A percentile compares a stretch with the other conserved stretches of the same genome.
Conservation (phyloP, 495 filamentous ascomycete species). For the Corynascus novoguineensis region DNA sequence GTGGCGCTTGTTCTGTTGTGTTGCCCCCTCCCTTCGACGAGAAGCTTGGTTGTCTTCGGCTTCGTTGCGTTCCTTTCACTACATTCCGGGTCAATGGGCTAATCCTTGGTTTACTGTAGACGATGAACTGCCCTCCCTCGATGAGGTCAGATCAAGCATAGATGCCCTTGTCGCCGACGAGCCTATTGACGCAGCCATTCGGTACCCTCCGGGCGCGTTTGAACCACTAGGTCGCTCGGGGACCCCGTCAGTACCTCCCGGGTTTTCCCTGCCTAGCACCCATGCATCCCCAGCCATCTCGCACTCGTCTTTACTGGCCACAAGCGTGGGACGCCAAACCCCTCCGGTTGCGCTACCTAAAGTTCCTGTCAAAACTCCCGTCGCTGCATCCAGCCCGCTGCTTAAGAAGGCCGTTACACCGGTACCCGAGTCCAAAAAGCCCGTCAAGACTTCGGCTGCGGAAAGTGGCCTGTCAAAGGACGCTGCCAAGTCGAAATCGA, state of each 20-base stretch:
- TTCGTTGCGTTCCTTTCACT: slow-evolving; percentile 8
- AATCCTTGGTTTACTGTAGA: slow-evolving; percentile 40
- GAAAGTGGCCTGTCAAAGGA: slow-evolving; percentile 44
- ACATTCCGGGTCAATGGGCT: slow-evolving; percentile 30
- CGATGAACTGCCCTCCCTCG: slow-evolving; percentile 45
- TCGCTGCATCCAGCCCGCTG: slow-evolving; percentile 15
- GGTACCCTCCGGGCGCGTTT: slow-evolving; percentile 35
- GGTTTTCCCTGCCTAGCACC: slow-evolving; percentile 53
- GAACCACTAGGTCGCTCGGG: slow-evolving; percentile 44
- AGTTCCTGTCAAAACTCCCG: slow-evolving; percentile 14
- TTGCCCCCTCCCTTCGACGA: slow-evolving; percentile 11
- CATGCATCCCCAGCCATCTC: slow-evolving; percentile 43
- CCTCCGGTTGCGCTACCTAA: slow-evolving; percentile 26
- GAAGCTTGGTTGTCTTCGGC: not conserved
- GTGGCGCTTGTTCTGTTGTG: slow-evolving; percentile 20
- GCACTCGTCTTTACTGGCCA: slow-evolving; percentile 19
- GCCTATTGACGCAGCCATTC: slow-evolving; percentile 27
- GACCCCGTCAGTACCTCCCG: slow-evolving; percentile 61
- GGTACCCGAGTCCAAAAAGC: slow-evolving; percentile 40
- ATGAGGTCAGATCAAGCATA: slow-evolving; percentile 50
- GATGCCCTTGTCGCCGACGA: slow-evolving; percentile 54
- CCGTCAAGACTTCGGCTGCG: slow-evolving; percentile 41
- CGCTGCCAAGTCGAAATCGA: slow-evolving; percentile 41
- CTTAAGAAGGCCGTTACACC: slow-evolving; percentile 24
- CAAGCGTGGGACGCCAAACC: slow-evolving; percentile 14